Evolutionary conservation across 305 asterid species (phyloP).

Genomic region (Ajuga reptans): DNA sequence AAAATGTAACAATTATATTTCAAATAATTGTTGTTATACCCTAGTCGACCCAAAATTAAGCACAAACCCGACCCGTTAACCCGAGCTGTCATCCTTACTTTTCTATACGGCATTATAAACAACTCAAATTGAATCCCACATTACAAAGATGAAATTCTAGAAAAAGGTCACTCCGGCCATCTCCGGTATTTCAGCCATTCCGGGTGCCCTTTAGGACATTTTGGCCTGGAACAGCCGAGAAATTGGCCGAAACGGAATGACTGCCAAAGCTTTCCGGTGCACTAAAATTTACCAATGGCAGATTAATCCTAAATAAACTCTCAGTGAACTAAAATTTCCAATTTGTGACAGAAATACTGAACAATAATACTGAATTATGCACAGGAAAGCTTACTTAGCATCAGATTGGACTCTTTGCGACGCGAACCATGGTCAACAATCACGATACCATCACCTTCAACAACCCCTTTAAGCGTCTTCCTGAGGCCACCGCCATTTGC

Average conservation of each 20-base stretch:
- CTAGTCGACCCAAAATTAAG: too few species aligned
- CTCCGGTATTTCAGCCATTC: too few species aligned
- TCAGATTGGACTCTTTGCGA: slow-evolving; percentile 75
- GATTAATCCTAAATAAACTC: background rate
- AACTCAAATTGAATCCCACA: background rate
- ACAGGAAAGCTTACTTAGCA: slow-evolving; percentile 61
- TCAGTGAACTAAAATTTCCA: background rate
- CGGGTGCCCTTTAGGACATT: too few species aligned
- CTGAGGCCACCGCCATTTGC: slow-evolving; percentile 53
- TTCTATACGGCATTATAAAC: background rate
- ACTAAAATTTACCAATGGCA: background rate
- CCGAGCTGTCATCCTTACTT: too few species aligned
- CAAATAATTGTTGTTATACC: too few species aligned
- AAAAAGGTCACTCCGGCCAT: too few species aligned
- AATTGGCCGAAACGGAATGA: too few species aligned
- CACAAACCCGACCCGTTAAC: too few species aligned
- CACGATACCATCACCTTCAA: slow-evolving; percentile 63
- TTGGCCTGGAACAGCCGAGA: too few species aligned
- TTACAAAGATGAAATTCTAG: too few species aligned
- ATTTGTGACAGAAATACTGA: background rate
- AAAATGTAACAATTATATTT: too few species aligned
- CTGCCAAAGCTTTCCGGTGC: too few species aligned
- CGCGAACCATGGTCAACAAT: slow-evolving; percentile 98
- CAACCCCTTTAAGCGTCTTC: slow-evolving; percentile 40
- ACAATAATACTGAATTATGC: background rate